Evolutionary conservation across 495 filamentous ascomycete genomes (phyloP).

Genomic region (Penicillium cinerascens): DNA sequence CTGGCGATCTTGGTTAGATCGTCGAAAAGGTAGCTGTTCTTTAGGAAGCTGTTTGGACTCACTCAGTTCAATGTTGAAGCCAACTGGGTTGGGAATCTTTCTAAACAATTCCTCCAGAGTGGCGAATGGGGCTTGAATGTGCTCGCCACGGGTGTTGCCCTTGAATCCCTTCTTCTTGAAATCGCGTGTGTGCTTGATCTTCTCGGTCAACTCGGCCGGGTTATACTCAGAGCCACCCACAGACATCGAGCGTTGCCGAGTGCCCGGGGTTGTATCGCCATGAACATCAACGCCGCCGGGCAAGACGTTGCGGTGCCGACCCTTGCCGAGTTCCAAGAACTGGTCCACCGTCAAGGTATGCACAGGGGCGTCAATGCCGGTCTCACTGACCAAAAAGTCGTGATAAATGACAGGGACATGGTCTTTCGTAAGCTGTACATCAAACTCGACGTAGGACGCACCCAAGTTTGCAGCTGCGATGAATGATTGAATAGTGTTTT

Average conservation of each 20-base stretch:
- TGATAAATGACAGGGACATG: slow-evolving; percentile 99
- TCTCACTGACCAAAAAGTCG: slow-evolving; percentile 98
- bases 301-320: slow-evolving; percentile 13
- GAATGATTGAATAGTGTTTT: slow-evolving; percentile 93
- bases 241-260: slow-evolving; percentile 54
- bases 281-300: slow-evolving; percentile 16
- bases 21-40: slow-evolving; percentile 26
- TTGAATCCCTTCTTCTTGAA: slow-evolving; percentile 95
- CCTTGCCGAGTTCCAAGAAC: slow-evolving; percentile 78
- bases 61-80: slow-evolving; percentile 98
- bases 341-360: slow-evolving; percentile 91
- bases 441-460: slow-evolving; percentile 87
- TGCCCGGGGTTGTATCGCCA: slow-evolving; percentile 14
- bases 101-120: slow-evolving; percentile 91
- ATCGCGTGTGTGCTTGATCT: slow-evolving; percentile 95
- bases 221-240: slow-evolving; percentile 51
- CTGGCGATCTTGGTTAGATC: slow-evolving; percentile 38
- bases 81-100: slow-evolving; percentile 72
- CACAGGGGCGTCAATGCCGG: slow-evolving; percentile 94
- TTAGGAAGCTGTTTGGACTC: slow-evolving; percentile 25
- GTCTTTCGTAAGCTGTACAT: slow-evolving; percentile 97
- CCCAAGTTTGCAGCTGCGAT: slow-evolving; percentile 93
- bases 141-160: slow-evolving; percentile 86
- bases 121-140: slow-evolving; percentile 92
- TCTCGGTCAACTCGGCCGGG: slow-evolving; percentile 67